Base-by-base conservation (phyloP, 2,329 filamentous ascomycete species). In the Byssoonygena ceratinophila region DNA sequence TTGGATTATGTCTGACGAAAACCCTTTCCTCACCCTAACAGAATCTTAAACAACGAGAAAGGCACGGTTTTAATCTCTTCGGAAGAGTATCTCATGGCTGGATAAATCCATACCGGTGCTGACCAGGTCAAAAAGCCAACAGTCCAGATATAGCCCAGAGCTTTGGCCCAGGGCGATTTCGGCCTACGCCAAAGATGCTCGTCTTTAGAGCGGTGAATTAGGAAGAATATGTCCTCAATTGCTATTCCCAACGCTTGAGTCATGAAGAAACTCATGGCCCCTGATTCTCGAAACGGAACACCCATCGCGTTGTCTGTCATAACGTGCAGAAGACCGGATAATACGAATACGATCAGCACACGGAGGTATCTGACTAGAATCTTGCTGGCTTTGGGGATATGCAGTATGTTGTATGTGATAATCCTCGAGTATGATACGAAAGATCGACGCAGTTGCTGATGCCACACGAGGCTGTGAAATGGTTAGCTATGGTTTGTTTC, bases 261-360 rank as follows among this genome's bases (percentile, higher is more conserved):
- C 12, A 48, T 9, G 32, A 53, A 57, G 23, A 55, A 57, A 12
- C 14, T 43, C n/a, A 51, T 23, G 1, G 53, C 40, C 12, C 53
- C 51, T 18, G 55, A 55, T 11, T 57, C 45, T 3, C 25, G 25
- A 12, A 48, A 25, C 3, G 49, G 53, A n/a, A 57, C 29, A 2
- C 46, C 50, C 7, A 50, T 29, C 27, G 47, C 31, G 9, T 16
- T 29, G 20, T 57, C 55, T n/a, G 39, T 48, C n/a, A 48, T 3
- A 8, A 57, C 5, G 39, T 57, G 55, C 18, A 57, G 27, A 4
- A 57, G 7, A 2, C 49, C 55, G 4, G 53, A 57, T 3, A 55
- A 7, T 4, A 40, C 22, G 31, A 57, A 57, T 3, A 44, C 44
- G 5, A 43, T n/a, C n/a, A 41, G 22, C 3, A 57, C 47, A 14